phyloP scores from a whole-genome alignment of 2,329 filamentous ascomycete species.

The Hypoxylon sp. region DNA sequence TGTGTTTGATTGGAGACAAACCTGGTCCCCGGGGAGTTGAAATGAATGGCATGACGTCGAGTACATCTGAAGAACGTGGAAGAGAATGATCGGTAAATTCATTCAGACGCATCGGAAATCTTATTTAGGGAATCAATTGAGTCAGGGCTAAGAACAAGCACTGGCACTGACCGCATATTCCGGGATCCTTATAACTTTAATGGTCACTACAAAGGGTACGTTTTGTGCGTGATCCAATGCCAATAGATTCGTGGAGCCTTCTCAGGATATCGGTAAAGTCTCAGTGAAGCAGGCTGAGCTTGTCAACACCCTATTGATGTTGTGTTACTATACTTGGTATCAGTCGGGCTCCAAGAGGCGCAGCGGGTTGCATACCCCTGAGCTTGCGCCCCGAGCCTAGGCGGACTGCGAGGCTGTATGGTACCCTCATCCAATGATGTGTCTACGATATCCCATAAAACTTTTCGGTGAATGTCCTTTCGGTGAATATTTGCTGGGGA shows the following conservation, averaged over 20 bases:
- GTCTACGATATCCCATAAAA: conserved; percentile 9
- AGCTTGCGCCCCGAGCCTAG: conserved; percentile 18
- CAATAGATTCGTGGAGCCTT: neutral
- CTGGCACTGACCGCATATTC: conserved; percentile 6
- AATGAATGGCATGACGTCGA: conserved; percentile 32
- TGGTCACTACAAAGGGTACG: neutral
- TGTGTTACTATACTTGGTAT: conserved; percentile 24
- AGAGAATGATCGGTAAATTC: conserved; percentile 22
- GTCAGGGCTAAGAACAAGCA: conserved; percentile 4
- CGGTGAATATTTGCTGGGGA: conserved; percentile 34
- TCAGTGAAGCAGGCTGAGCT: conserved; percentile 7
- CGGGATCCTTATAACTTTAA: conserved; percentile 18
- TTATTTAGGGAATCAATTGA: neutral
- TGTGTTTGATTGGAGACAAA: conserved; percentile 20
- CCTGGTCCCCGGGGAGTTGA: conserved; percentile 16
- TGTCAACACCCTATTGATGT: conserved; percentile 1
- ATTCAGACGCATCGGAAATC: conserved; percentile 23
- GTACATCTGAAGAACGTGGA: conserved; percentile 40
- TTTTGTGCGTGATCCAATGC: neutral
- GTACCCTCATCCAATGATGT: conserved; percentile 30
- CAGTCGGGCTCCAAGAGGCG: conserved; percentile 37
- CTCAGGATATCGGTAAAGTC: neutral
- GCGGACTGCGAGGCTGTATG: conserved; percentile 35
- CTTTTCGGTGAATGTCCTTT: conserved; percentile 42
- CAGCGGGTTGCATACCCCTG: conserved; percentile 30